phyloP scores from a whole-genome alignment of 2,329 filamentous ascomycete species.

The Periconia digitata region DNA sequence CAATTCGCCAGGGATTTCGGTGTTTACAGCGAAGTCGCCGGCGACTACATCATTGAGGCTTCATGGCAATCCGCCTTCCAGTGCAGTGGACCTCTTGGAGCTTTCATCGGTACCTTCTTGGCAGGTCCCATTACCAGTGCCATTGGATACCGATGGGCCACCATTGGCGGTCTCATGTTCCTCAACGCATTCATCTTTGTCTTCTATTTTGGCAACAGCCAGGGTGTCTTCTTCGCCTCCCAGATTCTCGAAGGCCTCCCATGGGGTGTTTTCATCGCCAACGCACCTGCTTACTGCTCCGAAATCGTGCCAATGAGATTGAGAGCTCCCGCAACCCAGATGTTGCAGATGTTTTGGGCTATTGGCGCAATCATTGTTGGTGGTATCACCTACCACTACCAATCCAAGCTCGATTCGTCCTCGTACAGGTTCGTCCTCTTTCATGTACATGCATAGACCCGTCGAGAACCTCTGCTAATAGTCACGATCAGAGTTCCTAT shows the following conservation, averaged over 20 bases:
- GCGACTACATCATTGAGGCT: conserved; percentile 48
- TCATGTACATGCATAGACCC: neutral
- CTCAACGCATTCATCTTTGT: conserved; percentile 62
- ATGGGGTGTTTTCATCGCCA: conserved; percentile 66
- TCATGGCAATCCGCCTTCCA: conserved; percentile 62
- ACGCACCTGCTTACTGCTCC: conserved; percentile 61
- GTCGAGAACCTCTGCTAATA: conserved; percentile 37
- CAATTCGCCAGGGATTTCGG: conserved; percentile 53
- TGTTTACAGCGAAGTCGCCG: conserved; percentile 32
- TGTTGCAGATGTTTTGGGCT: conserved; percentile 66
- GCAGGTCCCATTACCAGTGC: conserved; percentile 60
- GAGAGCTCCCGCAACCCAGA: conserved; percentile 60
- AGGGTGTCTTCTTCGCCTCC: conserved; percentile 51
- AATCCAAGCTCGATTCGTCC: neutral
- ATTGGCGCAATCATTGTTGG: conserved; percentile 63
- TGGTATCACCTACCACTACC: conserved; percentile 56
- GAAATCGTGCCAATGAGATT: conserved; percentile 63
- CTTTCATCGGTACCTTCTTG: conserved; percentile 61
- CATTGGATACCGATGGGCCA: conserved; percentile 62
- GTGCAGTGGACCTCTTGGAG: conserved; percentile 58
- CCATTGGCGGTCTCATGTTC: conserved; percentile 54
- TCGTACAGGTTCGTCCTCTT: neutral
- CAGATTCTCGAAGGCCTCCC: conserved; percentile 64
- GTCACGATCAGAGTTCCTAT: conserved; percentile 27
- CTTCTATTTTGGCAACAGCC: conserved; percentile 57